Evolutionary conservation across 2,329 filamentous ascomycete species (phyloP), one percentile per base, ranked within the genome.

Genomic region (Alternaria brassicae): DNA sequence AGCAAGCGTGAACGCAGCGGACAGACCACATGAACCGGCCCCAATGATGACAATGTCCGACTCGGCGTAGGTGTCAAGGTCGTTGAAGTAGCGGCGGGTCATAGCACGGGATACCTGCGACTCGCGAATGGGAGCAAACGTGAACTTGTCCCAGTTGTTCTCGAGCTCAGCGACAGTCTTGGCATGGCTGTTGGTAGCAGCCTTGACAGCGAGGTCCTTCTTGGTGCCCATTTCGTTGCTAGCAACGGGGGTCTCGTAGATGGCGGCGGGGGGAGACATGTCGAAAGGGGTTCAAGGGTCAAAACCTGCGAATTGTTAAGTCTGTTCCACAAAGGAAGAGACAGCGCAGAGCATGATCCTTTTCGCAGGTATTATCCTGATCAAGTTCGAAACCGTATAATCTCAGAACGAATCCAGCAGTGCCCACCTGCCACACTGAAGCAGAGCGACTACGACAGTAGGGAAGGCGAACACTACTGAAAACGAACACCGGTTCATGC

Each of bases 321-420:
- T 45, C 27, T 70, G 65, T 50, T 70, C 70, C 60, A 30, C 9
- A 2, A 7, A 32, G 48, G 53, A 73, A 71, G 77, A 76, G 72
- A 78, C 81, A 66, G 80, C 82, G 82, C 85, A 66, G 86, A 86
- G 91, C 92, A 96, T 96, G 92, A 95, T 96, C 90, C 56, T 93
- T 96, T 95, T 93, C 93, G 93, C 93, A 93, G 91, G 92, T 92
- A 95, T 95, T 94, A 94, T 93, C 92, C 91, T 92, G 91, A 93
- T 94, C 91, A 94, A 94, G 91, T 94, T 92, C 82, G 13, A 84
- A 84, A 89, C 92, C 91, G 91, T 95, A 90, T 95, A 88, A 88
- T 95, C 91, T 94, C 89, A 92, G 87, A 84, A 82, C 82, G 79
- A 81, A 72, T 70, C 71, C 66, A 70, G 60, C 48, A 49, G 32